Evolutionary conservation across 1,284 basidiomycete species (phyloP), one percentile per base, ranked within the genome.

Genomic region (Ustilago curta): DNA sequence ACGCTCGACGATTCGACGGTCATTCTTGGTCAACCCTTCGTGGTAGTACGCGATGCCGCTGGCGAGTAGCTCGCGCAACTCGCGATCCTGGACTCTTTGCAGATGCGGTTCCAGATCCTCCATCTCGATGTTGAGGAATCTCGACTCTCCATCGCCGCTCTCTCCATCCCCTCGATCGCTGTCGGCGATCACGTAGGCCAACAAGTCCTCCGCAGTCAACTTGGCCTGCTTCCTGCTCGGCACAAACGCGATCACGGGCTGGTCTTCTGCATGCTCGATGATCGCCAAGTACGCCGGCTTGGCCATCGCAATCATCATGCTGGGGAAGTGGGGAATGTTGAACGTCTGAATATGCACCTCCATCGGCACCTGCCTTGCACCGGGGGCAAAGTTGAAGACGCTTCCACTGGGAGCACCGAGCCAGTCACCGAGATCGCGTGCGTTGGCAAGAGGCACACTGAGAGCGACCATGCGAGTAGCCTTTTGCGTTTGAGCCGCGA

Each of bases 261-360:
- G 93, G 8, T 90, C 89, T 0, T 91, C 89, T 0, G 96, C 91
- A 81, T 96, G 91, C 84, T 99, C 96, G 44, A 91, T 88, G 76
- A 98, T 93, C 29, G 95, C 91, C 16, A 99, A 89, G 84, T 98
- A 99, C 0, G 95, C 93, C 0, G 96, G 97, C 85, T 99, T 99
- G 27, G 95, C 96, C 97, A 99, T 99, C 35, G 95, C 90, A 64
- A 99, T 93, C 96, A 99, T 99, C 59, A 99, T 88, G 0, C 94
- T 97, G 0, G 97, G 95, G 90, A 97, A 98, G 83, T 99, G 97
- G 11, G 95, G 93, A 45, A 97, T 93, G 48, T 90, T 91, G 88
- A 97, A 99, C 49, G 92, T 94, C 84, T 98, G 96, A 8, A 99
- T 87, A 82, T 99, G 96, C 51, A 99, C 96, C 77, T 99, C 95